Conservation (phyloP, 192 early-diverging fungal genomes). For the Mortierella hygrophila region DNA sequence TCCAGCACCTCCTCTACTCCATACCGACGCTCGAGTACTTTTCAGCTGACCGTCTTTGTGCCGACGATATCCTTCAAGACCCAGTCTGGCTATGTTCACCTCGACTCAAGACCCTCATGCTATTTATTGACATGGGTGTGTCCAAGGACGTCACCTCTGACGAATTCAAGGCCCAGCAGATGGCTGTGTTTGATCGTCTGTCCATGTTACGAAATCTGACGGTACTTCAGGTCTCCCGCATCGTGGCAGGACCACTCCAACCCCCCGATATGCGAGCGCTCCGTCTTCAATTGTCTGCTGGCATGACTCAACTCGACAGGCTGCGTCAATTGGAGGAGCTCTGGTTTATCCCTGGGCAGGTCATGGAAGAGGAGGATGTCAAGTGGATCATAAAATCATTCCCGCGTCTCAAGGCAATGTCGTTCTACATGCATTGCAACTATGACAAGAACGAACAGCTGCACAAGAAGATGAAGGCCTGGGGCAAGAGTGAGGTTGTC, state of each 20-base stretch:
- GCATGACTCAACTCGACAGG: not conserved
- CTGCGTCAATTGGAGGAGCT: not conserved
- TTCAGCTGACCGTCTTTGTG: conserved; percentile 2
- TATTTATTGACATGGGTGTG: conserved; percentile 1
- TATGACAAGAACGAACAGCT: not conserved
- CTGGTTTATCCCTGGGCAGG: not conserved
- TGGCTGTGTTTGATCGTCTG: not conserved
- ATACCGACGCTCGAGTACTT: not conserved
- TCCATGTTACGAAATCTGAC: not conserved
- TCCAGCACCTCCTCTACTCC: not conserved
- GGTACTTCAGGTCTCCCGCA: not conserved
- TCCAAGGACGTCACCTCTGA: not conserved
- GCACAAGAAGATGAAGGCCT: not conserved
- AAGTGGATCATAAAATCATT: not conserved
- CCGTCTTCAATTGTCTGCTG: not conserved
- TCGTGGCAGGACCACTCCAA: not conserved
- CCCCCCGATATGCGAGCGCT: not conserved
- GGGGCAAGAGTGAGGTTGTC: not conserved
- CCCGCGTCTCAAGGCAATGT: not conserved
- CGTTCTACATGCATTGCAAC: not conserved
- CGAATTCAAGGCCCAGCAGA: not conserved
- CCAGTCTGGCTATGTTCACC: not conserved
- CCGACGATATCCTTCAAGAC: not conserved
- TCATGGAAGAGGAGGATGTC: not conserved
- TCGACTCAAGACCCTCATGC: not conserved